phyloP scores from a whole-genome alignment of 345 rosid species.

The Acer saccharum region DNA sequence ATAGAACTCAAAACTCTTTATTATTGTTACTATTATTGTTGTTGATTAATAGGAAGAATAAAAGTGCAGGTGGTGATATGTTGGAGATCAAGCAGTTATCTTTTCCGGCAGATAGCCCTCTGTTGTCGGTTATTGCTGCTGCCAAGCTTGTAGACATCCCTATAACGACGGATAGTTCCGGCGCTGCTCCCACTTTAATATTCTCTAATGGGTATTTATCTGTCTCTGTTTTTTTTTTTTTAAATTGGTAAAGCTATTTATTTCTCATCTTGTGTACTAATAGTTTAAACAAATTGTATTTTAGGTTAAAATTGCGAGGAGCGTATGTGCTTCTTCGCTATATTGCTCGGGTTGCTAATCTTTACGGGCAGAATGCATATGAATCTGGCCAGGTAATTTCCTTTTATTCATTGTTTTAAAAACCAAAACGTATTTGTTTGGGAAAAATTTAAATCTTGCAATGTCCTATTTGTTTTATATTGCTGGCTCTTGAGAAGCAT shows the following conservation, averaged over 20 bases:
- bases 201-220: constrained; percentile 65
- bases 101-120: constrained; percentile 59
- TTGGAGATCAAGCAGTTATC: constrained; percentile 47
- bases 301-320: constrained; percentile 62
- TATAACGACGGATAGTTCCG: constrained; percentile 31
- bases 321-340: constrained; percentile 58
- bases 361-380: constrained; percentile 50
- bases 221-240: background rate
- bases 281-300: background rate
- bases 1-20: background rate
- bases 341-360: constrained; percentile 54
- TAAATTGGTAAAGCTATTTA: background rate
- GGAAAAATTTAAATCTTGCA: background rate
- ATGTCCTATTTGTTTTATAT: background rate
- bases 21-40: background rate
- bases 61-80: background rate
- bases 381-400: constrained; percentile 64
- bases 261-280: background rate
- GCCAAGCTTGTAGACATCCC: constrained; percentile 49
- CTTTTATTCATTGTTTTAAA: background rate
- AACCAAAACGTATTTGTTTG: background rate
- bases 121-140: constrained; percentile 63
- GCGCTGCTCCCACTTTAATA: constrained; percentile 43
- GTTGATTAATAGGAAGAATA: background rate
- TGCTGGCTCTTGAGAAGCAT: background rate